Conservation (phyloP, 2,329 filamentous ascomycete species). For the Diaporthe capsici region DNA sequence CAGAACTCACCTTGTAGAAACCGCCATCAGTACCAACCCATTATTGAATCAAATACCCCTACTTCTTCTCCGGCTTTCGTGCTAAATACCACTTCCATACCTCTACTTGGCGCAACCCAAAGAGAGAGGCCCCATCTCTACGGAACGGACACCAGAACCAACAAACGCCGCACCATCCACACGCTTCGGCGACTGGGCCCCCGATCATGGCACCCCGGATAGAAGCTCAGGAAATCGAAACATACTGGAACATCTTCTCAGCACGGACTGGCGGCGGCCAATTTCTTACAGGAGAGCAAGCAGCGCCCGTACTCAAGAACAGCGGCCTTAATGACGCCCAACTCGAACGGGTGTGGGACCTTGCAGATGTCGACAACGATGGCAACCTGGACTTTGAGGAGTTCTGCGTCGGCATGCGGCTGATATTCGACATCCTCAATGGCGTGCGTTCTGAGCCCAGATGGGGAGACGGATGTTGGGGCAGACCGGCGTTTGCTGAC, state of each 20-base stretch:
- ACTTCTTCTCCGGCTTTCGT: background rate
- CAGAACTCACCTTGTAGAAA: conserved; percentile 6
- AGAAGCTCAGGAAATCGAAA: conserved; percentile 74
- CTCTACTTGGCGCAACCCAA: background rate
- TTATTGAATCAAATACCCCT: background rate
- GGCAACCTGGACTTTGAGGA: conserved; percentile 99
- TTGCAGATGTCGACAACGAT: conserved; percentile 97
- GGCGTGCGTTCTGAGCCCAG: conserved; percentile 73
- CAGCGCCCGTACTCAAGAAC: conserved; percentile 74
- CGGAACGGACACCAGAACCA: conserved; percentile 1
- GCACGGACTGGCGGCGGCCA: conserved; percentile 71
- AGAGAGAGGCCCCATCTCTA: background rate
- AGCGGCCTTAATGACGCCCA: conserved; percentile 77
- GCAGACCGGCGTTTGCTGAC: conserved; percentile 20
- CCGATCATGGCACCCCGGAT: conserved; percentile 70
- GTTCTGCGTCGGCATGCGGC: conserved; percentile 98
- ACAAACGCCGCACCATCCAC: conserved; percentile 9
- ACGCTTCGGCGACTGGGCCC: background rate
- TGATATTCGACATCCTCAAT: conserved; percentile 98
- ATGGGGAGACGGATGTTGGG: background rate
- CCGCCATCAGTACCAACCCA: background rate
- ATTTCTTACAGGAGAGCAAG: conserved; percentile 72
- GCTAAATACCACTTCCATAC: background rate
- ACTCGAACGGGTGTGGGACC: conserved; percentile 97
- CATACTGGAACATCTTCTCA: conserved; percentile 76